A percentile compares a stretch with the other conserved stretches of the same genome.
These are phyloP conservation scores for Ilex aquifolium DNA, from an alignment of 257 asterid genomes.

Conservation along the genomic window DNA sequence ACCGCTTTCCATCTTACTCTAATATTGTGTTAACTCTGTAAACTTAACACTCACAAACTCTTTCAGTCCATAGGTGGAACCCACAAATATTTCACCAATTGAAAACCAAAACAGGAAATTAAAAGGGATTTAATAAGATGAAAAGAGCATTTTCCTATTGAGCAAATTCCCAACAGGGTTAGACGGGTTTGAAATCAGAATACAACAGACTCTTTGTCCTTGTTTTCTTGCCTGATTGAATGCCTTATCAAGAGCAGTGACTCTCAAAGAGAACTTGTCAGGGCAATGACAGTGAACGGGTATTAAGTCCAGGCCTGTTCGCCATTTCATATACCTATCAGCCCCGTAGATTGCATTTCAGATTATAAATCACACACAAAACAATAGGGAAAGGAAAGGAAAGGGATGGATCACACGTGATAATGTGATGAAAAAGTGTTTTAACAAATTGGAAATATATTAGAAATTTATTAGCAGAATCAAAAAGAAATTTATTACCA, in stretches of 20 bases:
- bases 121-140: constrained; percentile 12
- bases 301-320: constrained; percentile 86
- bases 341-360: constrained; percentile 44
- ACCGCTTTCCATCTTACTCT: no score
- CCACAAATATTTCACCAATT: constrained; percentile 81
- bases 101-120: no score
- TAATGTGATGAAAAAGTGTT: no score
- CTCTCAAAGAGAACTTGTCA: constrained; percentile 64
- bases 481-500: constrained; percentile 35
- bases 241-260: constrained; percentile 81
- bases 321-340: constrained; percentile 83
- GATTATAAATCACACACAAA: constrained; percentile 9
- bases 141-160: constrained; percentile 42
- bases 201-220: constrained; percentile 86
- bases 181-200: constrained; percentile 83
- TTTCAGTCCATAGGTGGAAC: constrained; percentile 67
- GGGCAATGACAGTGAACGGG: constrained; percentile 93
- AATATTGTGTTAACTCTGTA: no score
- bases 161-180: constrained; percentile 81
- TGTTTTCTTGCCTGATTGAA: constrained; percentile 87
- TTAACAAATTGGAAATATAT: not conserved
- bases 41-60: constrained; percentile 36
- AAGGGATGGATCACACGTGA: not conserved
- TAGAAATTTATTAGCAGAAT: constrained; percentile 1
- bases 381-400: constrained; percentile 1